Evolutionary conservation across 106 monocot species (phyloP).

Genomic region (Phalaenopsis aphrodite): DNA sequence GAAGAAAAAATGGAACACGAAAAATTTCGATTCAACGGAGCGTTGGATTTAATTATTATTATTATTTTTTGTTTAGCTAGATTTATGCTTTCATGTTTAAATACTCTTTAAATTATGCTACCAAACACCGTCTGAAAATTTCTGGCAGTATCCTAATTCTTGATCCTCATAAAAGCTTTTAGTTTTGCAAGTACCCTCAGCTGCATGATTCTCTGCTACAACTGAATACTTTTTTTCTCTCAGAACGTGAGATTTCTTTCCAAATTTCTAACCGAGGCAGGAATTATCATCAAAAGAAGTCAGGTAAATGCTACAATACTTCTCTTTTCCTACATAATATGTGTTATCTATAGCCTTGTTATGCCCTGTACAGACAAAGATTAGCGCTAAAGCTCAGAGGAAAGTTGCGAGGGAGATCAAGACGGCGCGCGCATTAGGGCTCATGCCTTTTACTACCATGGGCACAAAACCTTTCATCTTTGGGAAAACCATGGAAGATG

Average conservation of each 20-base stretch:
- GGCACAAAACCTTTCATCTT: conserved; percentile 50
- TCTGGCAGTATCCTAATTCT: too few species aligned
- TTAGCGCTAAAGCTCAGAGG: conserved; percentile 84
- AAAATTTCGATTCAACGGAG: too few species aligned
- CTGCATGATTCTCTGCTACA: neutral
- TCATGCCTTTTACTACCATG: conserved; percentile 73
- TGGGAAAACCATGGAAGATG: conserved; percentile 54
- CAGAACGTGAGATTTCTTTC: conserved; percentile 77
- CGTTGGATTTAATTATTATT: too few species aligned
- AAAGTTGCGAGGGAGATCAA: conserved; percentile 84
- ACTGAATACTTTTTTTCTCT: conserved; percentile 1
- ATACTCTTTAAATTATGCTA: too few species aligned
- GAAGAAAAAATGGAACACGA: too few species aligned
- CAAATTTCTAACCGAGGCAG: conserved; percentile 70
- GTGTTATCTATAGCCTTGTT: neutral
- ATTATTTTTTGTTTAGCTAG: too few species aligned
- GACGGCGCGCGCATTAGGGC: conserved; percentile 66
- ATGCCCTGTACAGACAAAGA: conserved; percentile 37
- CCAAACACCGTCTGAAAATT: too few species aligned
- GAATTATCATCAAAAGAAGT: conserved; percentile 73
- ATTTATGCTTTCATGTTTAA: too few species aligned
- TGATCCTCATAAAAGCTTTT: neutral
- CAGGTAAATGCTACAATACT: conserved; percentile 25
- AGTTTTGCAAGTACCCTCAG: neutral
- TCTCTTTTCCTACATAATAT: neutral